Evolutionary conservation across 495 filamentous ascomycete species (phyloP).

Genomic region (Coniosporium apollinis): DNA sequence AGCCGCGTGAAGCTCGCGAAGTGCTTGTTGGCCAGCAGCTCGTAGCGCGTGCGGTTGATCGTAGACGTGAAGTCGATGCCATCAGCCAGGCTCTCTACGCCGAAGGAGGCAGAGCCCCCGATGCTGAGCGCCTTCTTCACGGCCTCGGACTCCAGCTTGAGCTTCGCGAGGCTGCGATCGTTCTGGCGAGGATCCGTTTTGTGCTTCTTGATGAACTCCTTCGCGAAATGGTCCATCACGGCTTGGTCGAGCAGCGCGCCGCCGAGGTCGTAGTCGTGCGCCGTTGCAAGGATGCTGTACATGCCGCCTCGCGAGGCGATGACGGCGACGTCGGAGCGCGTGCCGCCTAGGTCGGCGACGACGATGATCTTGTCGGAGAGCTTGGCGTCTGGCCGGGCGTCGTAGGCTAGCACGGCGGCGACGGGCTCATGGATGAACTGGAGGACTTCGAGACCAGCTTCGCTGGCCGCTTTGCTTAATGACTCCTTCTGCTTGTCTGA

Average conservation of each 20-base stretch:
- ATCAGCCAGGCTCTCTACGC: slow-evolving; percentile 71
- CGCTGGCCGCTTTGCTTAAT: slow-evolving; percentile 57
- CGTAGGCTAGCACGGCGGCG: slow-evolving; percentile 79
- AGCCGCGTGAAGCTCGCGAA: slow-evolving; percentile 75
- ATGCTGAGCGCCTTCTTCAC: slow-evolving; percentile 81
- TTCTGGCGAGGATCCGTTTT: slow-evolving; percentile 75
- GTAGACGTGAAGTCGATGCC: slow-evolving; percentile 82
- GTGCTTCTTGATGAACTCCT: slow-evolving; percentile 94
- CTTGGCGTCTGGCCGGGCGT: slow-evolving; percentile 52
- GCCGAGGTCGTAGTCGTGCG: slow-evolving; percentile 83
- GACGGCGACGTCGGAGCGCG: slow-evolving; percentile 79
- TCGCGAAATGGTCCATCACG: slow-evolving; percentile 88
- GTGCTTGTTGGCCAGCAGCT: slow-evolving; percentile 69
- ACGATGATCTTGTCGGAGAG: slow-evolving; percentile 69
- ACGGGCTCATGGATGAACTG: slow-evolving; percentile 91
- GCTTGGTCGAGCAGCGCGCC: slow-evolving; percentile 73
- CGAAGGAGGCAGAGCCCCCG: slow-evolving; percentile 73
- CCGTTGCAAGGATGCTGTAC: slow-evolving; percentile 87
- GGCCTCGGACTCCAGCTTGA: slow-evolving; percentile 78
- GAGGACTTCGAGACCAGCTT: slow-evolving; percentile 72
- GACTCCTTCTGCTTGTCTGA: slow-evolving; percentile 68
- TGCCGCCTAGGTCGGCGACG: slow-evolving; percentile 86
- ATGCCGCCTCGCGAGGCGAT: slow-evolving; percentile 83
- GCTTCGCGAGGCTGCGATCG: slow-evolving; percentile 67
- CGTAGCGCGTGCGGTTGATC: slow-evolving; percentile 84